Base-by-base conservation (phyloP, 805 yeast genomes). In the Yamadazyma kitorensis region DNA sequence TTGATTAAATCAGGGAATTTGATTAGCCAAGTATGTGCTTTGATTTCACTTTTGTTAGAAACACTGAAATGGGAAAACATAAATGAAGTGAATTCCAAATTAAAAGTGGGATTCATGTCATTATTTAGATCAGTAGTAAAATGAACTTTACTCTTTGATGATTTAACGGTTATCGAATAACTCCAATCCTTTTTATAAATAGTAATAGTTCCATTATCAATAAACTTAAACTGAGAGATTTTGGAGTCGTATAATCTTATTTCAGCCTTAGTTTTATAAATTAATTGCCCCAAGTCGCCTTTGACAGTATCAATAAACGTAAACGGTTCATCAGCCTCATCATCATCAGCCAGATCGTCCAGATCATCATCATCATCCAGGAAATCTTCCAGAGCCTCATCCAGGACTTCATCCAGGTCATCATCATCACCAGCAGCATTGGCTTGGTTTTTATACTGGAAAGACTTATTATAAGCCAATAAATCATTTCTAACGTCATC, bases 41-140 rank as follows among this genome's bases (percentile, higher is more conserved):
- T 47, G 2, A 56, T 54, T 5, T 55, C 68, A 3, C 19, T 12
- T 13, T 37, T 40, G 2, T 24, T 30, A 12, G 27, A 23, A 7
- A 32, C 29, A 5, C 31, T 23, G 17, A 57, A 61, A 42, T 74
- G 69, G 52, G 84, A 82, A 70, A 86, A 87, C 10, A 82, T 71
- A 45, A 87, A 82, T 1, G 85, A 70, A 10, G 55, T 44, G 20
- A 71, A 54, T 9, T 72, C 78, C 41, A 65, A 70, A 50, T 80
- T 78, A 52, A 85, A 80, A n/a, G 73, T 67, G 2, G 93, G 86
- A 49, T 74, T 79, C 57, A 86, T 61, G 18, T 70, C 68, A 9
- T 74, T 68, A 8, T 64, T 52, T 3, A n/a, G n/a, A n/a, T n/a
- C n/a, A n/a, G n/a, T n/a, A n/a, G n/a, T n/a, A n/a, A n/a, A n/a